Conservation (phyloP, 1,284 basidiomycete genomes). For the Papiliotrema terrestris region DNA sequence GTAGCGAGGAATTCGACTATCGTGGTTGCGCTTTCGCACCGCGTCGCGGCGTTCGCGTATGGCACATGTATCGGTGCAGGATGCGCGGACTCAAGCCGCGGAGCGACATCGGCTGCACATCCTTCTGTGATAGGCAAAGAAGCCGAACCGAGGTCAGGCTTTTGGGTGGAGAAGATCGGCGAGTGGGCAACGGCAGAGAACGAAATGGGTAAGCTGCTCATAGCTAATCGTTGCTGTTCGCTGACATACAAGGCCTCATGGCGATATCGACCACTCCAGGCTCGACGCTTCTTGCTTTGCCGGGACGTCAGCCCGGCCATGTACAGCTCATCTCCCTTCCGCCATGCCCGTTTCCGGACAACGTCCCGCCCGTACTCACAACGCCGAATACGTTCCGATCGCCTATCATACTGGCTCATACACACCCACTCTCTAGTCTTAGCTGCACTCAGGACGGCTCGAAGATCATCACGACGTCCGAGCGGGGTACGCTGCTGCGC, state of each 20-base stretch:
- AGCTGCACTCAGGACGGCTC: slow-evolving; percentile 73
- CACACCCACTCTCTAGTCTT: slow-evolving; percentile 71
- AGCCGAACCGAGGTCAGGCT: too few species aligned
- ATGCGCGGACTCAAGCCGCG: too few species aligned
- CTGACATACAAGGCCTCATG: slow-evolving; percentile 62
- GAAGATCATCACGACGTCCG: slow-evolving; percentile 78
- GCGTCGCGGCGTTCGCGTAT: slow-evolving; percentile 76
- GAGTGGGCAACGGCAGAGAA: slow-evolving; percentile 92
- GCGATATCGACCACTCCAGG: slow-evolving; percentile 72
- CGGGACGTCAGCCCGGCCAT: slow-evolving; percentile 84
- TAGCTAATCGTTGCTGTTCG: neutral
- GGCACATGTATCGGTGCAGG: slow-evolving; percentile 50
- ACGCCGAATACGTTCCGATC: slow-evolving; percentile 34
- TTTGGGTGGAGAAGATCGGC: slow-evolving; percentile 57
- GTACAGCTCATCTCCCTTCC: slow-evolving; percentile 84
- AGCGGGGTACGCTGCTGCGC: slow-evolving; percentile 78
- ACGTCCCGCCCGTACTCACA: neutral
- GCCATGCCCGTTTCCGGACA: slow-evolving; percentile 57
- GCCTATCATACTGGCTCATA: slow-evolving; percentile 81
- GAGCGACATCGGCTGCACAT: too few species aligned
- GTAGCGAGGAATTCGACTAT: slow-evolving; percentile 76
- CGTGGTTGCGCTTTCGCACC: slow-evolving; percentile 71
- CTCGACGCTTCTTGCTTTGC: slow-evolving; percentile 77
- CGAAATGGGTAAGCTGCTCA: slow-evolving; percentile 61
- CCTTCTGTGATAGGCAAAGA: too few species aligned